These are phyloP conservation scores for Metarhizium brunneum DNA, from an alignment of 2,329 filamentous ascomycete species.

Conservation along the genomic window DNA sequence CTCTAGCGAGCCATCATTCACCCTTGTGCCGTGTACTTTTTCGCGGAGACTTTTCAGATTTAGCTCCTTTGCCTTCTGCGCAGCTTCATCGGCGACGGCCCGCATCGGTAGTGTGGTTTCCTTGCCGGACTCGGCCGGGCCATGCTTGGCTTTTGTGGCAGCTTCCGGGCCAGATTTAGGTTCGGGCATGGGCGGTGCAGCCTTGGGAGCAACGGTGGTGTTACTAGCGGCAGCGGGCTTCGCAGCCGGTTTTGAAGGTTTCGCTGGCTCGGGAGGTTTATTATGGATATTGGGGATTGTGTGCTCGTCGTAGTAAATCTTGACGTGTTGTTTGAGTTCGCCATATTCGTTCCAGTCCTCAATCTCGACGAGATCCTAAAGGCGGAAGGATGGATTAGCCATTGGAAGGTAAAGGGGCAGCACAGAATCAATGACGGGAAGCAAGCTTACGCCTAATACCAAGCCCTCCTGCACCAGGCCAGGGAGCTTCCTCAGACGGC, in stretches of 20 bases:
- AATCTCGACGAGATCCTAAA: constrained; percentile 80
- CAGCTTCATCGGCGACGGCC: constrained; percentile 56
- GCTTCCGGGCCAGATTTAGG: constrained; percentile 12
- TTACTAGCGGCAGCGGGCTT: constrained; percentile 14
- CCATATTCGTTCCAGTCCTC: constrained; percentile 99
- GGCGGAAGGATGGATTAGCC: not conserved
- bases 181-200: constrained; percentile 12
- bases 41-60: constrained; percentile 43
- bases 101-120: constrained; percentile 32
- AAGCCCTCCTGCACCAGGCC: constrained; percentile 79
- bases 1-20: constrained; percentile 8
- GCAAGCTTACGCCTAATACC: constrained; percentile 69
- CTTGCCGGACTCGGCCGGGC: constrained; percentile 13
- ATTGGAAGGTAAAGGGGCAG: not conserved
- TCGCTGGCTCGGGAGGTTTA: constrained; percentile 34
- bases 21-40: constrained; percentile 43
- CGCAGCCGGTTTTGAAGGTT: constrained; percentile 15
- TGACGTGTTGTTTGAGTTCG: constrained; percentile 81
- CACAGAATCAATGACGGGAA: not conserved
- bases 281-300: constrained; percentile 48
- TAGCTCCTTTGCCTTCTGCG: constrained; percentile 52
- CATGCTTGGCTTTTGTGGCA: constrained; percentile 14
- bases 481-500: constrained; percentile 67
- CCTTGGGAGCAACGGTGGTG: constrained; percentile 9
- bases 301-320: constrained; percentile 54